Conservation (phyloP, 2,329 filamentous ascomycete genomes). For the Fusarium globosum region DNA sequence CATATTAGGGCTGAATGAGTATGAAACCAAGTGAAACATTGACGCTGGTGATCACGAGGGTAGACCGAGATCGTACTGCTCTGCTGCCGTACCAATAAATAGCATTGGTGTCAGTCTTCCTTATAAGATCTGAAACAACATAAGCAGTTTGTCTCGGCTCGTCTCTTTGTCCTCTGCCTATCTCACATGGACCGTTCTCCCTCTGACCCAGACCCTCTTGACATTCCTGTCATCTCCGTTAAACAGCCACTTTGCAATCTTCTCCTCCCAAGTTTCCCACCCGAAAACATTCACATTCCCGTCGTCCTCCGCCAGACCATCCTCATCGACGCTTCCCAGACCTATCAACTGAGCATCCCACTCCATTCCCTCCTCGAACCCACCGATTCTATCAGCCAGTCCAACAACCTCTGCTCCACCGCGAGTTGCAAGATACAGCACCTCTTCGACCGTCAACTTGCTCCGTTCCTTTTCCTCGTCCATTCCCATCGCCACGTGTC, state of each 20-base stretch:
- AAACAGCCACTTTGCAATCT: conserved; percentile 93
- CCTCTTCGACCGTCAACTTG: conserved; percentile 87
- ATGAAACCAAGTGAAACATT: neutral
- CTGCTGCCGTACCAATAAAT: neutral
- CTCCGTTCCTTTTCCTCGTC: conserved; percentile 56
- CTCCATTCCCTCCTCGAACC: conserved; percentile 86
- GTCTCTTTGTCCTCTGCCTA: neutral
- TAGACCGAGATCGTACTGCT: neutral
- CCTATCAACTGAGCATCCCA: conserved; percentile 91
- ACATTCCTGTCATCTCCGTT: conserved; percentile 94
- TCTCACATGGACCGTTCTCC: conserved; percentile 76
- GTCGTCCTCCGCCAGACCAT: conserved; percentile 53
- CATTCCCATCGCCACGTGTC: conserved; percentile 72
- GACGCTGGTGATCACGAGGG: neutral
- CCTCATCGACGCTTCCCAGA: conserved; percentile 63
- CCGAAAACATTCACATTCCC: conserved; percentile 90
- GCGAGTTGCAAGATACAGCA: conserved; percentile 85
- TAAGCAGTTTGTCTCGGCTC: neutral
- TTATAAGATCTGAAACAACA: neutral
- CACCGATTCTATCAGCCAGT: conserved; percentile 76
- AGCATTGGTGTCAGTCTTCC: neutral
- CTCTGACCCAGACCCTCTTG: conserved; percentile 87
- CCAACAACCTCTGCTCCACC: conserved; percentile 88
- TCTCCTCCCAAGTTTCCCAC: conserved; percentile 88
- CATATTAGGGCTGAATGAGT: neutral